Evolutionary conservation across 2,329 filamentous ascomycete genomes (phyloP).

Genomic region (Fusarium graminum): DNA sequence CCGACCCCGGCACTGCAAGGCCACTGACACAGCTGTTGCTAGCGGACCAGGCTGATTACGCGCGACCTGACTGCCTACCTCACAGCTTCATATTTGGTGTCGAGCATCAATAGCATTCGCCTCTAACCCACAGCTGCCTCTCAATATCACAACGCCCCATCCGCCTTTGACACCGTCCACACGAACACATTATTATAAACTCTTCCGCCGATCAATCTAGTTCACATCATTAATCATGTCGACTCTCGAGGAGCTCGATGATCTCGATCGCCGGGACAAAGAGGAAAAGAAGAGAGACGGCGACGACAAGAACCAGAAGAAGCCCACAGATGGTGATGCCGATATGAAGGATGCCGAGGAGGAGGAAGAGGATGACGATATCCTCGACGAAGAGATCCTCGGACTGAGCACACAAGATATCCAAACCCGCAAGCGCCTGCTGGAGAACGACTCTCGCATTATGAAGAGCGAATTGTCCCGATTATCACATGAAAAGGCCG

Average conservation of each 20-base stretch:
- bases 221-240: slow-evolving; percentile 71
- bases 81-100: slow-evolving; percentile 42
- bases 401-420: slow-evolving; percentile 95
- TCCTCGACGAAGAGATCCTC: slow-evolving; percentile 93
- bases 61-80: slow-evolving; percentile 51
- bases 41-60: slow-evolving; percentile 49
- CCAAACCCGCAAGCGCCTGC: slow-evolving; percentile 85
- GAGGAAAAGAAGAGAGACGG: slow-evolving; percentile 70
- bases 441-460: slow-evolving; percentile 98
- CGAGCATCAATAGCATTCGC: slow-evolving; percentile 33
- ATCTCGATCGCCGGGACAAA: slow-evolving; percentile 84
- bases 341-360: slow-evolving; percentile 90
- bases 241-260: slow-evolving; percentile 91
- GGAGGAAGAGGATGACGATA: slow-evolving; percentile 78
- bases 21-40: slow-evolving; percentile 32
- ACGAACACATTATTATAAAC: neutral
- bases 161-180: neutral
- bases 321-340: slow-evolving; percentile 77
- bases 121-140: slow-evolving; percentile 21
- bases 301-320: slow-evolving; percentile 54
- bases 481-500: slow-evolving; percentile 92
- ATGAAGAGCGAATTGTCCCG: slow-evolving; percentile 98
- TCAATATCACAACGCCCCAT: slow-evolving; percentile 10
- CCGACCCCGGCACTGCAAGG: slow-evolving; percentile 38
- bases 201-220: neutral